Evolutionary conservation across 2,329 filamentous ascomycete genomes (phyloP).

Genomic region (Hypoxylon sp.): DNA sequence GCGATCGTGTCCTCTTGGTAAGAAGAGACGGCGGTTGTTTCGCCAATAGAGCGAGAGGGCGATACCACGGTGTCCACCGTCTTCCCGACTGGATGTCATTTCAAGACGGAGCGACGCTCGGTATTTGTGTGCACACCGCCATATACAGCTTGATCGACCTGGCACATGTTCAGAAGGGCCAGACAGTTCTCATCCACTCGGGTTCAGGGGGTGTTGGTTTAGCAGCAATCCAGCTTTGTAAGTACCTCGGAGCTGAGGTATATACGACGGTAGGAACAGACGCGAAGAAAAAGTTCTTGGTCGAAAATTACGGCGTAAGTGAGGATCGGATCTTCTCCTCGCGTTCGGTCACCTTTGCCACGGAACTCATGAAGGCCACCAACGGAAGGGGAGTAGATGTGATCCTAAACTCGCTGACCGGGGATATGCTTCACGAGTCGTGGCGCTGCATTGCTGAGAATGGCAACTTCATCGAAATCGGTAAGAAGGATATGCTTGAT

Average conservation of each 20-base stretch:
- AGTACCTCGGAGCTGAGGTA: constrained; percentile 14
- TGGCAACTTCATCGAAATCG: constrained; percentile 42
- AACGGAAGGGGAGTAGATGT: constrained; percentile 44
- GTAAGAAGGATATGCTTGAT: constrained; percentile 40
- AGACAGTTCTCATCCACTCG: constrained; percentile 12
- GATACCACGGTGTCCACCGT: constrained; percentile 4
- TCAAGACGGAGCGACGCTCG: constrained; percentile 4
- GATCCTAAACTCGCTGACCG: constrained; percentile 39
- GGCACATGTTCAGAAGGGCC: constrained; percentile 5
- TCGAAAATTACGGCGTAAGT: constrained; percentile 47
- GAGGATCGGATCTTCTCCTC: constrained; percentile 50
- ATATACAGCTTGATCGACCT: constrained; percentile 10
- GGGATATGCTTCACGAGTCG: constrained; percentile 38
- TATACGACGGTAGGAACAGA: constrained; percentile 40
- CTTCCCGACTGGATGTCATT: constrained; percentile 10
- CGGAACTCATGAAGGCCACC: constrained; percentile 43
- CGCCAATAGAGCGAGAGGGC: constrained; percentile 4
- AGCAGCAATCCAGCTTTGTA: constrained; percentile 10
- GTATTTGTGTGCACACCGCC: constrained; percentile 10
- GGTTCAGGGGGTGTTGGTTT: constrained; percentile 9
- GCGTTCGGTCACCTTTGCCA: constrained; percentile 47
- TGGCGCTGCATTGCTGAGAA: constrained; percentile 36
- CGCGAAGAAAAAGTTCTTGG: constrained; percentile 46
- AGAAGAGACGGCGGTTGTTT: constrained; percentile 10
- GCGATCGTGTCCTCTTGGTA: constrained; percentile 2